Evolutionary conservation across 768 basidiomycete genomes (phyloP).

Genomic region (Boletus coccyginus): DNA sequence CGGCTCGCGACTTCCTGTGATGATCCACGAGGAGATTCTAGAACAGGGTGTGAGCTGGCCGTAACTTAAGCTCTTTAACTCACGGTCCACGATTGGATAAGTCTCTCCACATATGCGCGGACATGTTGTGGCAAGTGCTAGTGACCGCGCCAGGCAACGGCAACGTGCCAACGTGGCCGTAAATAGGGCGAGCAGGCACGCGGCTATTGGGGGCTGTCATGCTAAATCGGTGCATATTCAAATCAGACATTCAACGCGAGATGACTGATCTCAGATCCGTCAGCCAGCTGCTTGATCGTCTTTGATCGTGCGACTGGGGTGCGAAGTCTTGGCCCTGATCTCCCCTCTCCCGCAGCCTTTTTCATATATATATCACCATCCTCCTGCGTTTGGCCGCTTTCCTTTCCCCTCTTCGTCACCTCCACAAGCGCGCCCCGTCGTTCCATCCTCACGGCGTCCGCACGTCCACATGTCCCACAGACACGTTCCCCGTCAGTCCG

Average conservation of each 20-base stretch:
- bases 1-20: conserved; percentile 15
- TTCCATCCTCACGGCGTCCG: conserved; percentile 21
- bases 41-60: conserved; percentile 26
- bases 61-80: conserved; percentile 42
- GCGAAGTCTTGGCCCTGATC: conserved; percentile 38
- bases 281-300: conserved; percentile 49
- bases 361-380: conserved; percentile 59
- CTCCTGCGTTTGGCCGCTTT: conserved; percentile 43
- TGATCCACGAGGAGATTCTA: conserved; percentile 26
- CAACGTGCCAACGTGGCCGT: conserved; percentile 50
- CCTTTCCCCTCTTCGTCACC: conserved; percentile 44
- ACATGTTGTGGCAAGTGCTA: conserved; percentile 38
- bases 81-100: conserved; percentile 35
- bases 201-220: conserved; percentile 42
- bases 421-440: conserved; percentile 28
- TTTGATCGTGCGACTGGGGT: conserved; percentile 59
- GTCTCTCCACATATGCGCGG: conserved; percentile 36
- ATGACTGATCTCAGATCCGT: conserved; percentile 41
- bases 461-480: conserved; percentile 52
- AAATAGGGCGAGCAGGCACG: conserved; percentile 48
- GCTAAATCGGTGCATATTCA: conserved; percentile 32
- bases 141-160: conserved; percentile 45
- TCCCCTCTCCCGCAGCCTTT: conserved; percentile 38
- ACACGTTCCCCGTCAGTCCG: conserved; percentile 57
- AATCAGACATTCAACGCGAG: conserved; percentile 42